Evolutionary conservation across 768 basidiomycete species (phyloP).

Genomic region (Mycena crocata): DNA sequence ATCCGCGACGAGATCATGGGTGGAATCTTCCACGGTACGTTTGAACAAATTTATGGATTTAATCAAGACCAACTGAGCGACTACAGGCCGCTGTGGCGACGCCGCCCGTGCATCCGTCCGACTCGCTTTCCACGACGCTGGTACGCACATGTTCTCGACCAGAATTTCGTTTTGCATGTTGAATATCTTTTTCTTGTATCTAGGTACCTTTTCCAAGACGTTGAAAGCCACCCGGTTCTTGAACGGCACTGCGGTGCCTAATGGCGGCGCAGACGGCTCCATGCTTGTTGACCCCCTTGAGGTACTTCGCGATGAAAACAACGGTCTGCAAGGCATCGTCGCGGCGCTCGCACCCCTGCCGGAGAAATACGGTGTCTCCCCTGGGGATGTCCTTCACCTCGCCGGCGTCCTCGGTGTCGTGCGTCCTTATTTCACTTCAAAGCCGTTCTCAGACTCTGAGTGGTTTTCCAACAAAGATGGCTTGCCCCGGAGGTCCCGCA

Average conservation of each 20-base stretch:
- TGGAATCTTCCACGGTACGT: not conserved
- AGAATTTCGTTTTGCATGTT: not conserved
- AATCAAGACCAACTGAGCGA: no score
- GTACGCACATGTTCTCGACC: not conserved
- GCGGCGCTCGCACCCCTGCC: not conserved
- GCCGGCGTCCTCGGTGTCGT: constrained; percentile 11
- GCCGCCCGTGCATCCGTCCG: not conserved
- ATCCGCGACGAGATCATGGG: constrained; percentile 19
- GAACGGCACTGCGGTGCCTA: constrained; percentile 2
- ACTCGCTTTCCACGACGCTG: constrained; percentile 10
- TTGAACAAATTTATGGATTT: no score
- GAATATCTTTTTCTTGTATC: not conserved
- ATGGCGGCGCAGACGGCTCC: constrained; percentile 23
- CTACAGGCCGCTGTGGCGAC: constrained; percentile 1
- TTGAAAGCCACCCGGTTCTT: no score
- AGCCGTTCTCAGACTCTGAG: not conserved
- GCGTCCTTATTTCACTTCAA: not conserved
- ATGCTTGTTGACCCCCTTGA: constrained; percentile 11
- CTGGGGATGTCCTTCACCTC: constrained; percentile 7
- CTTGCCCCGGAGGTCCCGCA: constrained; percentile 9
- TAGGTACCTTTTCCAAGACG: constrained; percentile 19
- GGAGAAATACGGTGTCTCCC: not conserved
- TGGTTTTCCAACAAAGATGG: not conserved
- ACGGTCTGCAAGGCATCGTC: constrained; percentile 10
- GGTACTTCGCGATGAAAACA: constrained; percentile 7